Evolutionary conservation across 1,139 yeast species (phyloP), one percentile per base, ranked within the genome.

Genomic region (Suhomyces choctaworum): DNA sequence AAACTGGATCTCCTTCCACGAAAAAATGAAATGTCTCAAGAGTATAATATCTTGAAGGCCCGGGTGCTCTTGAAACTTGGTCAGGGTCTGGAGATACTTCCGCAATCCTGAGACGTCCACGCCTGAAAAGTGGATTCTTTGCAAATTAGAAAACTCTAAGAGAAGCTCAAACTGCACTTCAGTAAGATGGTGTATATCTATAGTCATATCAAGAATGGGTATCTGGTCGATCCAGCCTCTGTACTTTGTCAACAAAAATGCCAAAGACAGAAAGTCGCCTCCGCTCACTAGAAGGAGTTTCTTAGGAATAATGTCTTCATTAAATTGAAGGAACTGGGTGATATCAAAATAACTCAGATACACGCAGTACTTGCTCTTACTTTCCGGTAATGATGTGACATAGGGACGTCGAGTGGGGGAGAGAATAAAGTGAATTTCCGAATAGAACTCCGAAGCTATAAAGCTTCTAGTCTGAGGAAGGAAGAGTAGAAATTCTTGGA

Each of bases 351-450:
- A 62, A 9, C 58, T 56, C 27, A 45, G 47, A 22, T 65, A 52
- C 31, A 60, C 63, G 17, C 58, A 50, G 12, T 62, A 47, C 22
- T 45, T 50, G 15, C 50, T 47, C 23, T 38, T 39, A 22, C 36
- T 40, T 13, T 33, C 21, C 9, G 55, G 43, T 28, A 46, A 26
- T 11, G 46, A 13, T 34, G 58, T 54, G 40, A 48, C 41, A 43
- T 62, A 60, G 19, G 66, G 66, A 15, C 62, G 37, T 14, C 51
- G 45, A 1, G 62, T 52, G 1, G 70, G 70, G 9, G 64, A 52
- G 9, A 66, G 49, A 3, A 63, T 49, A 27, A 66, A 58, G 33
- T 66, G 72, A 7, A 66, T 24, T 27, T 66, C 71, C 25, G 49
- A 34, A 40, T 52, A 67, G 43, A 51, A 62, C 19, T 51, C 53